Conservation (phyloP, 2,329 filamentous ascomycete genomes). For the Apiospora rasikravindrae region DNA sequence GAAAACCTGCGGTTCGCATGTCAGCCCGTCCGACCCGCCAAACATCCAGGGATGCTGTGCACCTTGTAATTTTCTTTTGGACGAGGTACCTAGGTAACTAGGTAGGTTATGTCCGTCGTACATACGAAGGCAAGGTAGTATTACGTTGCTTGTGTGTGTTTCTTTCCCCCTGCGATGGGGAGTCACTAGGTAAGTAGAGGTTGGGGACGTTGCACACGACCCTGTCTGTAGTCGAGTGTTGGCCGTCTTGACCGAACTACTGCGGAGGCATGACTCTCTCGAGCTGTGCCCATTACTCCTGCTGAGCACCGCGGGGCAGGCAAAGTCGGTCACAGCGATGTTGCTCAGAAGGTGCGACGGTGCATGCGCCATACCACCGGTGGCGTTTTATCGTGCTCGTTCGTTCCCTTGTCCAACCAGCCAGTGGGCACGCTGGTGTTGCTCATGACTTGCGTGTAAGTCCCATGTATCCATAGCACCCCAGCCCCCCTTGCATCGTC, state of each 20-base stretch:
- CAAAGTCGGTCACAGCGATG: no score
- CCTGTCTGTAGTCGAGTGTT: background rate
- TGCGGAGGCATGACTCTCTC: constrained; percentile 5
- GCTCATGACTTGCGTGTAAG: constrained; percentile 4
- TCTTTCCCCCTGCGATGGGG: background rate
- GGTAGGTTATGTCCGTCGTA: background rate
- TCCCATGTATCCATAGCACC: background rate
- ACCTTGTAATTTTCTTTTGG: background rate
- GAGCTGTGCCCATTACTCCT: background rate
- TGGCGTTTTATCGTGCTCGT: background rate
- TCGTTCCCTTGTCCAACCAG: background rate
- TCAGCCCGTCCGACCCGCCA: background rate
- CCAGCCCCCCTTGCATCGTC: background rate
- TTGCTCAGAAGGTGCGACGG: background rate
- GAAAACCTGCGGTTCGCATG: constrained; percentile 6
- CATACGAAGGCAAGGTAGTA: background rate
- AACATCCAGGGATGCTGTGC: background rate
- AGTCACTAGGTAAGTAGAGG: background rate
- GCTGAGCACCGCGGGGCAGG: background rate
- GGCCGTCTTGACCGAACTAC: background rate
- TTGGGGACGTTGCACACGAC: background rate
- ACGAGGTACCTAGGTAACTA: background rate
- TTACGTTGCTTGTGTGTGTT: background rate
- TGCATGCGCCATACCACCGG: background rate
- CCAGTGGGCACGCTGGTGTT: background rate